Base-by-base conservation (phyloP, 2,329 filamentous ascomycete genomes). In the Penicillium rolfsii region DNA sequence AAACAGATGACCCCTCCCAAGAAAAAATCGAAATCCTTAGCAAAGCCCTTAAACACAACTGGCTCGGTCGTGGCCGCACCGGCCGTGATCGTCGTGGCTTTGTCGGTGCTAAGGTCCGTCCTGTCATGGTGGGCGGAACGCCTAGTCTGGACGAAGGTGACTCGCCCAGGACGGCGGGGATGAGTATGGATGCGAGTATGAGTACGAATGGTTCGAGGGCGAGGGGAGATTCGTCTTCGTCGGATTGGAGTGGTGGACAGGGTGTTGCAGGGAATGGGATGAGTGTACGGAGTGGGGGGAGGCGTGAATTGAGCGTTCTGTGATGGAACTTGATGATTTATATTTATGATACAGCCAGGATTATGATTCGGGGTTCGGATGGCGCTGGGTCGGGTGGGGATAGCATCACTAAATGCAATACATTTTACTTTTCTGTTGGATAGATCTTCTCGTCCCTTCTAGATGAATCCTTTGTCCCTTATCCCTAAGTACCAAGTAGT, bases 21-120 rank as follows among this genome's bases (percentile, higher is more conserved):
- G 85, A 84, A 59, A 91, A 89, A 77, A 90, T 98, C 71, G 90
- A 94, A 63, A 86, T 93, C 71, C 80, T 99, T 64, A 92, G 90
- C 59, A 89, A 91, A 72, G 88, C 95, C 69, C 81, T 99, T 63
- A 99, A 98, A 79, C 87, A 97, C 70, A 99, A 99, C 76, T 99
- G 95, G 95, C 84, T 99, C 1, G 94, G 94, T 0, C 83, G 95
- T 50, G 94, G 94, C 0, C 81, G 95, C 38, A 98, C 93, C 3
- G 95, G 95, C 0, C 83, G 95, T 64, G 96, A 98, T 76, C 82
- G 95, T 56, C 86, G 92, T 65, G 95, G 95, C 0, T 94, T 97
- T 73, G 93, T 98, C 0, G 93, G 93, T 0, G 84, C 85, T 45
- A 85, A 82, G 71, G 75, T 81, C 49, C 74, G 76, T 3, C 74